Conservation (phyloP, 164 flowering plant genomes). For the Litsea cubeba region DNA sequence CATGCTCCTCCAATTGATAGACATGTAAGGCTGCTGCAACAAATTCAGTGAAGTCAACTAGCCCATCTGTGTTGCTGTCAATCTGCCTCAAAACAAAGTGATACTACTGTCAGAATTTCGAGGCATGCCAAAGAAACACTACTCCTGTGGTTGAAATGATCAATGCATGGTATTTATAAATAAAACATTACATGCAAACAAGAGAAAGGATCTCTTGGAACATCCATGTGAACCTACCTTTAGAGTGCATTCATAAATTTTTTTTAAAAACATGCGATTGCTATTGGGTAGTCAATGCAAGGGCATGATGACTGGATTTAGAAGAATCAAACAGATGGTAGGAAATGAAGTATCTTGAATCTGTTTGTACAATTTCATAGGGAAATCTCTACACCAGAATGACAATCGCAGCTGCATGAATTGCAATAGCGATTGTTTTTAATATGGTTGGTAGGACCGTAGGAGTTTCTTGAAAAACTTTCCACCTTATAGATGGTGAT, state of each 20-base stretch:
- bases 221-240: background rate
- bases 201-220: background rate
- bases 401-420: too few species aligned
- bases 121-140: background rate
- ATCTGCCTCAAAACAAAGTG: conserved; percentile 48
- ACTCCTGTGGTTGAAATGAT: too few species aligned
- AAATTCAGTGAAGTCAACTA: conserved; percentile 90
- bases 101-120: background rate
- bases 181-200: background rate
- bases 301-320: too few species aligned
- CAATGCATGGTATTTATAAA: background rate
- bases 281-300: too few species aligned
- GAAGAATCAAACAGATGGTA: too few species aligned
- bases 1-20: conserved; percentile 87
- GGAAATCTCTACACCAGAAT: too few species aligned
- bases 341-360: too few species aligned
- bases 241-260: background rate
- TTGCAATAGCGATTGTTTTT: too few species aligned
- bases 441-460: too few species aligned
- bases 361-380: too few species aligned
- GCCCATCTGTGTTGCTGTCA: conserved; percentile 95
- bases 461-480: too few species aligned
- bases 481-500: too few species aligned
- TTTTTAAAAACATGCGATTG: background rate
- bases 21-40: conserved; percentile 95